Percentiles rank a stretch among this genome's conserved stretches.
Evolutionary conservation across 257 asterid genomes (phyloP).

Genomic region (Fraxinus pennsylvanica): DNA sequence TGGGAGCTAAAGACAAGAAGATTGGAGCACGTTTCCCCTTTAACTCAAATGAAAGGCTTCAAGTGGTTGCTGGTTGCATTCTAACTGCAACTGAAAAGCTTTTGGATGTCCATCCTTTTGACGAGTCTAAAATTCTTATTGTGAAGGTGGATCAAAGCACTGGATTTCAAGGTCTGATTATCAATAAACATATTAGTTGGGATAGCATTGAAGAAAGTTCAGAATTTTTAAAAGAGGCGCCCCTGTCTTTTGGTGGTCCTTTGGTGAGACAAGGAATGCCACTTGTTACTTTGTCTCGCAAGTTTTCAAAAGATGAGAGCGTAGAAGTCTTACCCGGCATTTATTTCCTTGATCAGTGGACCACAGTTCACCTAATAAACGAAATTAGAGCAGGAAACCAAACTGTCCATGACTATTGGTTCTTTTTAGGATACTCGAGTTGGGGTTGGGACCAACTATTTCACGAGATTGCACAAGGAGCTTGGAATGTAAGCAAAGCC

Average conservation of each 20-base stretch:
- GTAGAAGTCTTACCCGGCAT: constrained; percentile 52
- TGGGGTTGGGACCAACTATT: constrained; percentile 89
- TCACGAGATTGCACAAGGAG: constrained; percentile 81
- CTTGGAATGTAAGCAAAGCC: constrained; percentile 67
- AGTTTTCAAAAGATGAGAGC: constrained; percentile 34
- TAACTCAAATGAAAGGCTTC: constrained; percentile 46
- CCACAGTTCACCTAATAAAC: constrained; percentile 44
- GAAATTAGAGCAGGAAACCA: constrained; percentile 58
- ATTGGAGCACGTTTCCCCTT: constrained; percentile 38
- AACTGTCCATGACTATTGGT: constrained; percentile 66
- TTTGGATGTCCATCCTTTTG: constrained; percentile 63
- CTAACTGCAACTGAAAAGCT: constrained; percentile 79
- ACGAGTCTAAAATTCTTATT: constrained; percentile 65
- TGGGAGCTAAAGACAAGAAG: constrained; percentile 35
- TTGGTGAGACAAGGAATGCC: constrained; percentile 75
- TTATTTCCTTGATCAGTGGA: constrained; percentile 63
- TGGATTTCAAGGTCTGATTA: constrained; percentile 72
- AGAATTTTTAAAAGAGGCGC: constrained; percentile 59
- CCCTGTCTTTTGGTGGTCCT: constrained; percentile 85
- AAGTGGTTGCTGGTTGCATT: constrained; percentile 53
- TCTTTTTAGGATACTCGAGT: constrained; percentile 72
- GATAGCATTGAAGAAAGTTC: constrained; percentile 60
- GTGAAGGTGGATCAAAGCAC: constrained; percentile 60
- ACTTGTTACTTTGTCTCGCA: constrained; percentile 63
- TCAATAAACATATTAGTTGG: constrained; percentile 78